Evolutionary conservation across 306 rosid species (phyloP).

Genomic region (Boehmeria nivea): DNA sequence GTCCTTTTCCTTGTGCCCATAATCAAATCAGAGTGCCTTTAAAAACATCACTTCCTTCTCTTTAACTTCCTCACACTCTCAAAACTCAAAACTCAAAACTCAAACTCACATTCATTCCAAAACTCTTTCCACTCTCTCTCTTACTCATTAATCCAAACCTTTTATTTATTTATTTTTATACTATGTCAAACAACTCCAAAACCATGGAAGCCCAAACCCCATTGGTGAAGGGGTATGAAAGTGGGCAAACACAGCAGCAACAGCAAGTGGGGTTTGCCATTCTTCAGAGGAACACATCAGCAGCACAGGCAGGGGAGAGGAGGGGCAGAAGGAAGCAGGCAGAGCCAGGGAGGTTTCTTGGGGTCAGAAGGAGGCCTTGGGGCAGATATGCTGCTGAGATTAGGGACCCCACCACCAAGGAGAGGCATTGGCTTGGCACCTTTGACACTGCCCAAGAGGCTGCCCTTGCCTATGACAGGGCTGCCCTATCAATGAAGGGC

Average conservation of each 20-base stretch:
- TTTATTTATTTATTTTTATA: neutral
- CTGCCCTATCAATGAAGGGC: constrained; percentile 98
- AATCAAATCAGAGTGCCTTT: constrained; percentile 51
- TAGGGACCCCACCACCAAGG: constrained; percentile 95
- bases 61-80: no score
- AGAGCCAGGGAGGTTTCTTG: constrained; percentile 90
- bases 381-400: constrained; percentile 98
- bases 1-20: constrained; percentile 45
- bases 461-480: constrained; percentile 99
- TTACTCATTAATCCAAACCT: neutral
- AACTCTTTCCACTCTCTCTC: constrained; percentile 15
- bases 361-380: constrained; percentile 94
- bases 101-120: constrained; percentile 2
- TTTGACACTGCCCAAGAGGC: constrained; percentile 99
- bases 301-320: constrained; percentile 51
- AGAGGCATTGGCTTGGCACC: constrained; percentile 98
- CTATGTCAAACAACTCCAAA: constrained; percentile 69
- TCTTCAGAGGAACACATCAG: constrained; percentile 58
- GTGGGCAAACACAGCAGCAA: constrained; percentile 19
- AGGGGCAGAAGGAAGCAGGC: constrained; percentile 84
- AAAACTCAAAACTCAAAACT: constrained; percentile 19
- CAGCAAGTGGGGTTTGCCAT: constrained; percentile 50
- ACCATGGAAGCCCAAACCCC: constrained; percentile 43
- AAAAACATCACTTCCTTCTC: constrained; percentile 43
- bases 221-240: constrained; percentile 39